These are phyloP conservation scores for Ophiocordyceps camponoti-rufipedis DNA, from an alignment of 2,329 filamentous ascomycete genomes.

Conservation along the genomic window DNA sequence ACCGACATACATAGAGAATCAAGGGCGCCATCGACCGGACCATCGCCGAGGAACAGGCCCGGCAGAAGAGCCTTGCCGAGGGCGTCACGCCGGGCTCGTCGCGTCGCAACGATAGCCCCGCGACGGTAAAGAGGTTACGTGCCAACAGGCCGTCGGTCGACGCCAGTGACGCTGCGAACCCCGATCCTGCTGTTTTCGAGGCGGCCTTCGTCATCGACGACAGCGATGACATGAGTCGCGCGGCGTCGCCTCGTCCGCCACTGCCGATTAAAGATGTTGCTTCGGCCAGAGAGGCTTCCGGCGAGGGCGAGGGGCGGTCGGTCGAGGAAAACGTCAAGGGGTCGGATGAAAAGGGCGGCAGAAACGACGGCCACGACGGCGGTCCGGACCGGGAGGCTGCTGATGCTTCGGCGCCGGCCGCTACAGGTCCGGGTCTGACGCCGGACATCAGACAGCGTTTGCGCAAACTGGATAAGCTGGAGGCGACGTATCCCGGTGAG, in stretches of 20 bases:
- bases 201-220: conserved; percentile 76
- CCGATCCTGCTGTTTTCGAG: conserved; percentile 79
- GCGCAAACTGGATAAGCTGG: conserved; percentile 76
- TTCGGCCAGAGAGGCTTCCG: conserved; percentile 4
- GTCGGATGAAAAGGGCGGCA: conserved; percentile 2
- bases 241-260: conserved; percentile 36
- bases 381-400: not conserved
- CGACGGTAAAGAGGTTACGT: conserved; percentile 7
- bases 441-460: conserved; percentile 59
- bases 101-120: conserved; percentile 12
- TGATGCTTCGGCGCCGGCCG: conserved; percentile 1
- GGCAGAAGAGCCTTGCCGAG: conserved; percentile 39
- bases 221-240: conserved; percentile 48
- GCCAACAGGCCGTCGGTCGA: conserved; percentile 20
- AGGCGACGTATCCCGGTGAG: conserved; percentile 68
- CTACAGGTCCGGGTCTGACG: conserved; percentile 36
- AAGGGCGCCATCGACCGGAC: conserved; percentile 72
- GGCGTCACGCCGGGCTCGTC: conserved; percentile 12
- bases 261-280: conserved; percentile 14
- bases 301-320: conserved; percentile 8
- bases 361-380: not conserved
- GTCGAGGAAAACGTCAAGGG: conserved; percentile 7
- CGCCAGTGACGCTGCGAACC: conserved; percentile 28
- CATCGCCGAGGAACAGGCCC: conserved; percentile 82
- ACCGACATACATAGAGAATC: conserved; percentile 38